Base-by-base conservation (phyloP, 2,329 filamentous ascomycete genomes). In the Aaosphaeria arxii region DNA sequence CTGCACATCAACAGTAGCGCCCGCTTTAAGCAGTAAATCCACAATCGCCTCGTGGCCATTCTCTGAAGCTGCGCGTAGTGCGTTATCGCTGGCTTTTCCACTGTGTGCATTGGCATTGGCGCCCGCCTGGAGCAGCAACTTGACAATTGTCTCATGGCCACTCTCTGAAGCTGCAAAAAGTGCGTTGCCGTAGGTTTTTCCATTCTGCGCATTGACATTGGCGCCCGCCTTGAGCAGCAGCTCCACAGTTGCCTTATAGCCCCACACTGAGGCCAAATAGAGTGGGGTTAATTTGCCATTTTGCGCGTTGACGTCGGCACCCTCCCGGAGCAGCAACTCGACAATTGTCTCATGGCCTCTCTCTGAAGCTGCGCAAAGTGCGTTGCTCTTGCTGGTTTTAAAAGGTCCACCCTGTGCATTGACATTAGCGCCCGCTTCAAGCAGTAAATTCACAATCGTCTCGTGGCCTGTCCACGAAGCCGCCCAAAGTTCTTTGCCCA, bases 381-480 rank as follows among this genome's bases (percentile, higher is more conserved):
- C 41, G 29, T 31, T 43, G 29, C 41, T 29, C 7, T 41, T n/a
- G 33, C 33, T n/a, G 17, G 17, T 24, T 24, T 24, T 24, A 36
- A 36, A 44, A 6, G 11, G 9, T 45, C 43, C 43, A 45, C 43
- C 39, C 39, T n/a, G 39, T 4, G 39, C 39, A 17, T 40, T 40
- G 39, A 40, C 39, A 7, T 40, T 17, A 35, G 35, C 43, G 43
- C 43, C 40, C 33, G n/a, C 29, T 13, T 40, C 38, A 32, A 46
- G 5, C 7, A 40, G 36, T 40, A 47, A 31, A 38, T 36, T 47
- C 30, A 47, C 45, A 7, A 47, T n/a, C 39, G n/a, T 30, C 31
- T 47, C 40, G 40, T 47, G 45, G 30, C 45, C 45, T 47, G 4
- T 5, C 2, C 3, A 32, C 38, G 45, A 47, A 47, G 45, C 45